A percentile compares a stretch with the other conserved stretches of the same genome.
phyloP scores from a whole-genome alignment of 75 land plant species.

The Pseudotsuga menziesii region DNA sequence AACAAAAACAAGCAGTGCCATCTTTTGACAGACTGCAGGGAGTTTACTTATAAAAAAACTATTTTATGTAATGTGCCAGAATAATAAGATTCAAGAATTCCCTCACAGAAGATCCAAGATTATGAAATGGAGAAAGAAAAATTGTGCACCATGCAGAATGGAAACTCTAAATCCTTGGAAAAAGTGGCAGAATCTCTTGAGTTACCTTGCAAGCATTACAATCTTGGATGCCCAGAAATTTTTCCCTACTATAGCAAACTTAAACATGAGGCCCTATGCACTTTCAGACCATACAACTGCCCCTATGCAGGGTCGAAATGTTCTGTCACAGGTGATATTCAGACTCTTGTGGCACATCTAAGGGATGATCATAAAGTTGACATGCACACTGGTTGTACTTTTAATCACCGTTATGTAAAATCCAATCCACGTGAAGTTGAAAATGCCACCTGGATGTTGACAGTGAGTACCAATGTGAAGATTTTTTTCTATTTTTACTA shows the following conservation, averaged over 20 bases:
- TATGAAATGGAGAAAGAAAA: no score
- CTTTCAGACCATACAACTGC: slow-evolving; percentile 52
- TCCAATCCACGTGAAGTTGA: slow-evolving; percentile 59
- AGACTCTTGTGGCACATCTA: slow-evolving; percentile 39
- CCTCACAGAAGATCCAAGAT: no score
- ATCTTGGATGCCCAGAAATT: slow-evolving; percentile 51
- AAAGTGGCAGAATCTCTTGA: slow-evolving; percentile 72
- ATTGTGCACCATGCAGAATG: no score
- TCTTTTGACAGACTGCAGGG: no score
- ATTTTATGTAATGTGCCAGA: no score
- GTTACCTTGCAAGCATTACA: slow-evolving; percentile 72
- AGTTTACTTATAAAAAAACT: no score
- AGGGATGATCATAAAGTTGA: slow-evolving; percentile 59
- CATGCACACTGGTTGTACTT: slow-evolving; percentile 53
- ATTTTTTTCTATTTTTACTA: not conserved
- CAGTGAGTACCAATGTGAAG: slow-evolving; percentile 20
- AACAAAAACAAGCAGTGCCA: no score
- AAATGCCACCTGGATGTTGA: slow-evolving; percentile 63
- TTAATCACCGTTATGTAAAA: slow-evolving; percentile 58
- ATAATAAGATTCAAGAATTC: no score
- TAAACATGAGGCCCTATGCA: slow-evolving; percentile 42
- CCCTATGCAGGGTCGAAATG: slow-evolving; percentile 62
- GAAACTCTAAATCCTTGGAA: no score
- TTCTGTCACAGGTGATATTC: slow-evolving; percentile 43
- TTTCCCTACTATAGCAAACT: slow-evolving; percentile 57